Conservation (phyloP, 176 grass and related monocot genomes). For the Musa troglodytarum region DNA sequence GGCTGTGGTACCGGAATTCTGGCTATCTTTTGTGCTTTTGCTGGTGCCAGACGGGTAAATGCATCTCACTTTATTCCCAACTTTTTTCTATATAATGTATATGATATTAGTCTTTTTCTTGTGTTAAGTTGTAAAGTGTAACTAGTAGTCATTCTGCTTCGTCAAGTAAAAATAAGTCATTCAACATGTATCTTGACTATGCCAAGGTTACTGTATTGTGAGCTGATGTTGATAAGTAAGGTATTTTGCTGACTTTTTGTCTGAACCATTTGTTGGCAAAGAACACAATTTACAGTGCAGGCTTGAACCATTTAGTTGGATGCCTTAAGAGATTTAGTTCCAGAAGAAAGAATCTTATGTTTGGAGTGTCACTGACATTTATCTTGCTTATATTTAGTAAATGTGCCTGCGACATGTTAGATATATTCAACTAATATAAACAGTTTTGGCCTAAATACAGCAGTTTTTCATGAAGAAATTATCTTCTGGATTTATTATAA, state of each 20-base stretch:
- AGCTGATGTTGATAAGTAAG: not conserved
- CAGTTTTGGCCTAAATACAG: not conserved
- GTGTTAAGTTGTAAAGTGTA: not conserved
- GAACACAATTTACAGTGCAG: not conserved
- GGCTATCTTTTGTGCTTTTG: constrained; percentile 90
- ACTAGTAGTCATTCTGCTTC: not conserved
- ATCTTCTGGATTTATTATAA: no score
- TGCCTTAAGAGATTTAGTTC: not conserved
- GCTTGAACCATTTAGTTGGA: not conserved
- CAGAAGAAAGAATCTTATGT: not conserved
- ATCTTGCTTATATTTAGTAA: not conserved
- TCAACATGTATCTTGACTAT: not conserved
- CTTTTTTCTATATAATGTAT: not conserved
- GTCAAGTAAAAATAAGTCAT: not conserved
- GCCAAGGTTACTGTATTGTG: not conserved
- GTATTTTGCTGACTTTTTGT: not conserved
- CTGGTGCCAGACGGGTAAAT: constrained; percentile 86
- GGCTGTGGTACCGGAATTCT: constrained; percentile 92
- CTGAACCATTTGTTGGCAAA: not conserved
- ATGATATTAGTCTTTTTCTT: not conserved
- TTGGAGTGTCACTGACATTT: not conserved
- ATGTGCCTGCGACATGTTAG: not conserved
- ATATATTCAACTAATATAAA: not conserved
- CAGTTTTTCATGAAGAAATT: no score
- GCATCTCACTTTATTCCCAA: constrained; percentile 18